Evolutionary conservation across 108 stramenopile genomes (phyloP).

Genomic region (Nitzschia palea): DNA sequence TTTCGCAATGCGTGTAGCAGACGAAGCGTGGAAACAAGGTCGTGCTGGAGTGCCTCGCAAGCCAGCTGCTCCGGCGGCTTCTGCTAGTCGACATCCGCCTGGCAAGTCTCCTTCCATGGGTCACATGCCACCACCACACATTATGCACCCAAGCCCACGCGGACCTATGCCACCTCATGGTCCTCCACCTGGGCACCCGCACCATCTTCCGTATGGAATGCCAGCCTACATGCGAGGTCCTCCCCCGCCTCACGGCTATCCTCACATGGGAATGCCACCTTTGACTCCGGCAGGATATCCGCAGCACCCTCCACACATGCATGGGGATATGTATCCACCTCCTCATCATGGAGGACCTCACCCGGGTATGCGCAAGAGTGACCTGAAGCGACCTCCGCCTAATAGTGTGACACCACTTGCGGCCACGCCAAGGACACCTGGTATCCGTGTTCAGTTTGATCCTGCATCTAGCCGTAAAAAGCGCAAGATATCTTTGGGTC

Average conservation of each 20-base stretch:
- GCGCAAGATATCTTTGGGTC: conserved; percentile 24
- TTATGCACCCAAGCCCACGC: conserved; percentile 35
- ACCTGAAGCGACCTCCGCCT: conserved; percentile 3
- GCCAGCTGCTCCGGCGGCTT: conserved; percentile 16
- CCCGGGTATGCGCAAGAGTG: background rate
- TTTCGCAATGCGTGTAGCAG: conserved; percentile 62
- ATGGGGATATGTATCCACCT: conserved; percentile 28
- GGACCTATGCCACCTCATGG: conserved; percentile 8
- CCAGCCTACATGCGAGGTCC: conserved; percentile 22
- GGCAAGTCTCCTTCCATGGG: conserved; percentile 16
- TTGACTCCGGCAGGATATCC: conserved; percentile 33
- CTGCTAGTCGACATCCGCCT: conserved; percentile 27
- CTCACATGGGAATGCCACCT: conserved; percentile 43
- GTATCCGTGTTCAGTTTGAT: conserved; percentile 32
- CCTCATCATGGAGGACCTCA: conserved; percentile 13
- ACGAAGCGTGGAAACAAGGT: conserved; percentile 65
- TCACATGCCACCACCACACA: conserved; percentile 25
- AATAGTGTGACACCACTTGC: background rate
- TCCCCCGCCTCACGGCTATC: conserved; percentile 31
- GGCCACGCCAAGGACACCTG: conserved; percentile 25
- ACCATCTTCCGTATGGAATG: conserved; percentile 10
- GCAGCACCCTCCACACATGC: conserved; percentile 13
- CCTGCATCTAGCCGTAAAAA: conserved; percentile 37
- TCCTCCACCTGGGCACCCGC: conserved; percentile 6
- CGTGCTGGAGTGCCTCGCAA: conserved; percentile 27